A percentile compares a stretch with the other conserved stretches of the same genome.
phyloP scores from a whole-genome alignment of 2,329 filamentous ascomycete genomes.

The Claviceps citrina region DNA sequence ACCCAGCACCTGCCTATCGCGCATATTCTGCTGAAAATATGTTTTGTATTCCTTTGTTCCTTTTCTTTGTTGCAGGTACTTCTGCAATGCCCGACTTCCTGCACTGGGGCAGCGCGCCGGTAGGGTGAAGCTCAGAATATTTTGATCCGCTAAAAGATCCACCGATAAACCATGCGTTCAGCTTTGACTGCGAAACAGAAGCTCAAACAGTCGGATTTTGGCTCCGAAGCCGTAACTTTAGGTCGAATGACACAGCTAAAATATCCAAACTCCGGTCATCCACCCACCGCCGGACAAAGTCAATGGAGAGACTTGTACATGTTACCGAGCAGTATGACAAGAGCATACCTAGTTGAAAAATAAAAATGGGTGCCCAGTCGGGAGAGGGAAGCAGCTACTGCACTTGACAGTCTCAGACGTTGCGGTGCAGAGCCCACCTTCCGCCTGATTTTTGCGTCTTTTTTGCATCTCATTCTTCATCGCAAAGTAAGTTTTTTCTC shows the following conservation, averaged over 20 bases:
- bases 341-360: background rate
- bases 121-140: conserved; percentile 20
- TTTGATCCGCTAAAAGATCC: conserved; percentile 63
- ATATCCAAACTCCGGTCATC: background rate
- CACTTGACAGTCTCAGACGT: background rate
- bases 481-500: background rate
- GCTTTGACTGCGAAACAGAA: background rate
- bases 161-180: conserved; percentile 30
- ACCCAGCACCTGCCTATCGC: background rate
- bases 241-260: background rate
- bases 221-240: background rate
- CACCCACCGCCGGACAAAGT: conserved; percentile 3
- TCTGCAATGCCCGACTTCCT: background rate
- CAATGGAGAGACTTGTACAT: conserved; percentile 5
- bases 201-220: background rate
- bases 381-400: background rate
- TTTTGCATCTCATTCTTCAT: conserved; percentile 1
- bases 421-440: background rate
- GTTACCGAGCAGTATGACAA: background rate
- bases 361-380: background rate
- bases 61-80: background rate
- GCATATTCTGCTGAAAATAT: background rate
- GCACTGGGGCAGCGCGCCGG: no score
- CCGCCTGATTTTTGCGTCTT: background rate
- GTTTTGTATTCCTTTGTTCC: background rate